Evolutionary conservation across 2,329 filamentous ascomycete genomes (phyloP).

Genomic region (Exophiala calicioides): DNA sequence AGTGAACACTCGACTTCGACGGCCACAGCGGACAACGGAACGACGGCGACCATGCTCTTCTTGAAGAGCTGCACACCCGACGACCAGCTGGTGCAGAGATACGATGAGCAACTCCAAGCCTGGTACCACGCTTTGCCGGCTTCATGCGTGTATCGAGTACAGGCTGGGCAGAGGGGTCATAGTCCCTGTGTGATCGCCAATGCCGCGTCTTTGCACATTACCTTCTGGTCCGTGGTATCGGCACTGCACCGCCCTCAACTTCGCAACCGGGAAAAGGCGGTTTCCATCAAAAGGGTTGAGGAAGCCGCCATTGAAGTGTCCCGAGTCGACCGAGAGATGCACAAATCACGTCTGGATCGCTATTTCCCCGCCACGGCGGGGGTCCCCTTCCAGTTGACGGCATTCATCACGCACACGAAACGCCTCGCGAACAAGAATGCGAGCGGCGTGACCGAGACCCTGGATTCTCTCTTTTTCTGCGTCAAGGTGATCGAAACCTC

Average conservation of each 20-base stretch:
- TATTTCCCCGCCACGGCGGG: background rate
- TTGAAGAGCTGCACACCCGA: background rate
- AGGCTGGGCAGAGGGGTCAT: background rate
- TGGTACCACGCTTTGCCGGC: background rate
- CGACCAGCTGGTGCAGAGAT: background rate
- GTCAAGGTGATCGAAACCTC: background rate
- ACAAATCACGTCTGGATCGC: background rate
- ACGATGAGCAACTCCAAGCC: constrained; percentile 3
- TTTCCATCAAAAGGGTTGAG: background rate
- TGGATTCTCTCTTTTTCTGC: constrained; percentile 5
- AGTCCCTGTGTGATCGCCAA: background rate
- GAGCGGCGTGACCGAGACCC: background rate
- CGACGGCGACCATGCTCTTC: constrained; percentile 1
- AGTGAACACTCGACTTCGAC: constrained; percentile 1
- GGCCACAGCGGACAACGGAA: background rate
- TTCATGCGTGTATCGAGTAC: background rate
- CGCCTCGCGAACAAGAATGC: background rate
- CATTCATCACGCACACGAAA: constrained; percentile 4
- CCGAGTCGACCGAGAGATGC: background rate
- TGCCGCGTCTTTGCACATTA: background rate
- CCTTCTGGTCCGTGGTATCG: constrained; percentile 1
- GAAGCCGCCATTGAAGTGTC: constrained; percentile 4
- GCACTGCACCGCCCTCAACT: constrained; percentile 3
- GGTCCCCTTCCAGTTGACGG: background rate
- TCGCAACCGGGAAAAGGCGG: background rate